Percentiles rank a stretch among this genome's conserved stretches.
Evolutionary conservation across 495 filamentous ascomycete genomes (phyloP).

Genomic region (Xylaria bambusicola): DNA sequence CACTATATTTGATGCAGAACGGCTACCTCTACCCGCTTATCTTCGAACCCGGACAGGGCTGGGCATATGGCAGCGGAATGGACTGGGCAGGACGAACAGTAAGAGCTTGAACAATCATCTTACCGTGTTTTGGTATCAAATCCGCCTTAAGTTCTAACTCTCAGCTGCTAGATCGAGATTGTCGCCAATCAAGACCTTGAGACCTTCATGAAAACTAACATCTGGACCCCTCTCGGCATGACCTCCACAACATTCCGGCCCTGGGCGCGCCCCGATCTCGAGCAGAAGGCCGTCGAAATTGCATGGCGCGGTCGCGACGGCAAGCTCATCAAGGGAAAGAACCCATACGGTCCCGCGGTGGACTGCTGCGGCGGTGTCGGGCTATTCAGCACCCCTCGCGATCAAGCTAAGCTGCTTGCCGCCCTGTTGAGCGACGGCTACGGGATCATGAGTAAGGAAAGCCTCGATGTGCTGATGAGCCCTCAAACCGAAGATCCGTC

Average conservation of each 20-base stretch:
- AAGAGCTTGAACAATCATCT: not conserved
- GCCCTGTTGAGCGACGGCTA: not conserved
- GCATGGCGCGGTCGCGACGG: not conserved
- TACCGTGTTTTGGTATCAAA: not conserved
- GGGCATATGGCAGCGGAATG: slow-evolving; percentile 50
- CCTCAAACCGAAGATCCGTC: not conserved
- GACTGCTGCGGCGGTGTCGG: slow-evolving; percentile 16
- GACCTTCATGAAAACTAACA: slow-evolving; percentile 28
- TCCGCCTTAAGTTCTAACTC: not conserved
- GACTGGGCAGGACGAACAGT: slow-evolving; percentile 46
- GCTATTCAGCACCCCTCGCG: slow-evolving; percentile 8
- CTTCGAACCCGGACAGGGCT: slow-evolving; percentile 53
- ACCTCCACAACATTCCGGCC: slow-evolving; percentile 36
- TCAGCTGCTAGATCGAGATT: slow-evolving; percentile 18
- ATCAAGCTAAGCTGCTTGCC: slow-evolving; percentile 13
- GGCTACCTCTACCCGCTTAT: slow-evolving; percentile 40
- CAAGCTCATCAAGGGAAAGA: not conserved
- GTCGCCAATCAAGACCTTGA: slow-evolving; percentile 33
- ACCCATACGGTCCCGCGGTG: slow-evolving; percentile 2
- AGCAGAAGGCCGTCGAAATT: slow-evolving; percentile 11
- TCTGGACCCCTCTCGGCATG: slow-evolving; percentile 29
- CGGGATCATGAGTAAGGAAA: not conserved
- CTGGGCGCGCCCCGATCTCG: slow-evolving; percentile 9
- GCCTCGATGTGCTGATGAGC: slow-evolving; percentile 3
- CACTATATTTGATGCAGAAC: slow-evolving; percentile 17